A percentile compares a stretch with the other conserved stretches of the same genome.
These are phyloP conservation scores for Phyllosticta citribraziliensis DNA, from an alignment of 2,329 filamentous ascomycete species.

Conservation along the genomic window DNA sequence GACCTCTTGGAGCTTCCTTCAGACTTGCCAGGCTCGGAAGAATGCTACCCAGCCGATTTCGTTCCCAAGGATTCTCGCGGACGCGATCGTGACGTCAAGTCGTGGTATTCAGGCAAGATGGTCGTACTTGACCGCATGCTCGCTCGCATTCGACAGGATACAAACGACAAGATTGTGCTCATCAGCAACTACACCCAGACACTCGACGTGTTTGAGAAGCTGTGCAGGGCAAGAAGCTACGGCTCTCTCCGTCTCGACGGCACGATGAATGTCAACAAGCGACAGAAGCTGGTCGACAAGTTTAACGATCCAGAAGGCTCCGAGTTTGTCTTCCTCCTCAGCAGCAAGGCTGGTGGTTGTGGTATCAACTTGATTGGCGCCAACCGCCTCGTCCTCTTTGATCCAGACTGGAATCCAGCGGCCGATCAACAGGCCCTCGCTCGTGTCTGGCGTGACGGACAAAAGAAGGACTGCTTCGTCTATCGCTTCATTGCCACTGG, in stretches of 20 bases:
- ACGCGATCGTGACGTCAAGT: conserved; percentile 81
- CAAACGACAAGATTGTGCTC: conserved; percentile 97
- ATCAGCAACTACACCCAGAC: conserved; percentile 99
- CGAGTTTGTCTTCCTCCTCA: conserved; percentile 93
- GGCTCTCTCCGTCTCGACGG: conserved; percentile 85
- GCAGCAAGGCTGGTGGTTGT: conserved; percentile 92
- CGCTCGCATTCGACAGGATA: conserved; percentile 86
- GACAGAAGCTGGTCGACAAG: conserved; percentile 92
- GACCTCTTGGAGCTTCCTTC: conserved; percentile 75
- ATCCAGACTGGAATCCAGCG: conserved; percentile 91
- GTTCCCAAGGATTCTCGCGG: conserved; percentile 80
- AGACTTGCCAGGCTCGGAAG: conserved; percentile 80
- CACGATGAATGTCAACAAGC: conserved; percentile 95
- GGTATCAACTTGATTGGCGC: conserved; percentile 92
- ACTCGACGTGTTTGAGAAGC: conserved; percentile 82
- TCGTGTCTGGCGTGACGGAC: conserved; percentile 95
- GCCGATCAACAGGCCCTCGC: conserved; percentile 95
- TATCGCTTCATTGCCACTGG: conserved; percentile 99
- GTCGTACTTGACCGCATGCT: conserved; percentile 97
- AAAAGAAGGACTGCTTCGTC: conserved; percentile 98
- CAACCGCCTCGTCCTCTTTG: conserved; percentile 90
- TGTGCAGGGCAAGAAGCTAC: conserved; percentile 78
- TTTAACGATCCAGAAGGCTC: conserved; percentile 89
- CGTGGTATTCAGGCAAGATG: conserved; percentile 98
- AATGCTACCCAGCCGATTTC: conserved; percentile 75